These are phyloP conservation scores for Agarophyton chilense DNA, from an alignment of 23 red algal genomes.

Conservation along the genomic window DNA sequence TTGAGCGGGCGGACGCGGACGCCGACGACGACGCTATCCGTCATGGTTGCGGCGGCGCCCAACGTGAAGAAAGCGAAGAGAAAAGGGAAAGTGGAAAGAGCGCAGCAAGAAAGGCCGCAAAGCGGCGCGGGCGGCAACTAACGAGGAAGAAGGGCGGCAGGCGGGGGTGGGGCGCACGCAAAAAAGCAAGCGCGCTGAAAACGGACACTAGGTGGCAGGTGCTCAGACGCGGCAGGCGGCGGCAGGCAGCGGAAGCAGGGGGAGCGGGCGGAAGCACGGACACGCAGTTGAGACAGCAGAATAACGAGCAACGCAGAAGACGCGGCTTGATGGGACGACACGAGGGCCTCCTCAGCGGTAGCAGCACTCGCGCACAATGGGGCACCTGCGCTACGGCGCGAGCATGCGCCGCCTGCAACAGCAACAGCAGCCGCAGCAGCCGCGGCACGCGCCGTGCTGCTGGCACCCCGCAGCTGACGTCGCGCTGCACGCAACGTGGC, in stretches of 20 bases:
- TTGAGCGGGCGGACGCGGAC: slow-evolving; percentile 90
- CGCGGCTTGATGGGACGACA: background rate
- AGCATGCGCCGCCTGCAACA: no score
- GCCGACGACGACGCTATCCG: slow-evolving; percentile 73
- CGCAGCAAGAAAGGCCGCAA: slow-evolving; percentile 6
- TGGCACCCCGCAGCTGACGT: background rate
- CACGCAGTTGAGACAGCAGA: no score
- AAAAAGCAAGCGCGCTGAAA: background rate
- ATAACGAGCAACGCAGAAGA: background rate
- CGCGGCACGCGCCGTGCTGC: no score
- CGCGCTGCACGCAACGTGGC: slow-evolving; percentile 19
- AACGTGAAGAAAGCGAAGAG: no score
- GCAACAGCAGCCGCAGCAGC: no score
- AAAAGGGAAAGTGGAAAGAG: background rate
- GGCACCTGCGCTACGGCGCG: background rate
- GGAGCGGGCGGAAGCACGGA: no score
- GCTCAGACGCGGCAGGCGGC: no score
- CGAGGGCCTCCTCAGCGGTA: no score
- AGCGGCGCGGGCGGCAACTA: background rate
- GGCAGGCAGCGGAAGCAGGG: no score
- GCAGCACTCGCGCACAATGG: background rate
- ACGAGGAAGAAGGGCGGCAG: background rate
- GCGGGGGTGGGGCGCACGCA: background rate
- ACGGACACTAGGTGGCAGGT: background rate
- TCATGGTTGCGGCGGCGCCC: background rate